Percentiles rank a stretch among this genome's conserved stretches.
These are phyloP conservation scores for Coemansia sp. DNA, from an alignment of 192 early-diverging fungal species.

Conservation along the genomic window DNA sequence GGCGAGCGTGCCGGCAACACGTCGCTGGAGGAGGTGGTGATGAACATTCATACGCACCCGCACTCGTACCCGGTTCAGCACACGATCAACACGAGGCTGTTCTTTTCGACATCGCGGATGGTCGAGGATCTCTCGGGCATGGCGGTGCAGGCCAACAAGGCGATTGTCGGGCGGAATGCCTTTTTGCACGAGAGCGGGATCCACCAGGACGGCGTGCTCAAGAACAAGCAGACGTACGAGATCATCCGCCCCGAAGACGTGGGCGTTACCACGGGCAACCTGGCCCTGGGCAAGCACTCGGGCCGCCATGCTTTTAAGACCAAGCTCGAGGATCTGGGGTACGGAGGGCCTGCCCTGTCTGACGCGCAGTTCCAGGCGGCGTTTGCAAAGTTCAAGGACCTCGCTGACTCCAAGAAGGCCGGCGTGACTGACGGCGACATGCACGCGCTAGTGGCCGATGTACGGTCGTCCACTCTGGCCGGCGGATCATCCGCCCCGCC, in stretches of 20 bases:
- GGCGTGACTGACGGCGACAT: conserved; percentile 88
- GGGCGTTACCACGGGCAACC: conserved; percentile 79
- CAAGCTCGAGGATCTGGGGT: conserved; percentile 78
- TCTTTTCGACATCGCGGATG: conserved; percentile 86
- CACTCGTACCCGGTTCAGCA: conserved; percentile 84
- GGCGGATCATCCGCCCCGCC: not conserved
- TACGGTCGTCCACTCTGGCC: conserved; percentile 55
- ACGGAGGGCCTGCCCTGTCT: conserved; percentile 60
- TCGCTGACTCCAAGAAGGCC: conserved; percentile 89
- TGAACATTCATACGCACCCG: conserved; percentile 95
- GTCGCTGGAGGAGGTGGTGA: conserved; percentile 92
- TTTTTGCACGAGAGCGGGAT: conserved; percentile 98
- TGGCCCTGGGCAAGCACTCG: conserved; percentile 96
- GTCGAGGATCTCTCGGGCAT: conserved; percentile 90
- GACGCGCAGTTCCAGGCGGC: conserved; percentile 72
- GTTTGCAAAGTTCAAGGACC: conserved; percentile 87
- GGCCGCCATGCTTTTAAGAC: conserved; percentile 91
- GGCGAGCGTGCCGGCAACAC: conserved; percentile 99
- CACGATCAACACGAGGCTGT: conserved; percentile 85
- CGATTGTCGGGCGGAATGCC: conserved; percentile 96
- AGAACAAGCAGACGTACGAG: conserved; percentile 95
- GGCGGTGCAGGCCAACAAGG: conserved; percentile 97
- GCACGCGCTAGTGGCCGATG: conserved; percentile 81
- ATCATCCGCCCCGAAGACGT: conserved; percentile 94
- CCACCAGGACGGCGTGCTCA: conserved; percentile 97